Evolutionary conservation across 2,329 filamentous ascomycete species (phyloP).

Genomic region (Arthrinium phaeospermum): DNA sequence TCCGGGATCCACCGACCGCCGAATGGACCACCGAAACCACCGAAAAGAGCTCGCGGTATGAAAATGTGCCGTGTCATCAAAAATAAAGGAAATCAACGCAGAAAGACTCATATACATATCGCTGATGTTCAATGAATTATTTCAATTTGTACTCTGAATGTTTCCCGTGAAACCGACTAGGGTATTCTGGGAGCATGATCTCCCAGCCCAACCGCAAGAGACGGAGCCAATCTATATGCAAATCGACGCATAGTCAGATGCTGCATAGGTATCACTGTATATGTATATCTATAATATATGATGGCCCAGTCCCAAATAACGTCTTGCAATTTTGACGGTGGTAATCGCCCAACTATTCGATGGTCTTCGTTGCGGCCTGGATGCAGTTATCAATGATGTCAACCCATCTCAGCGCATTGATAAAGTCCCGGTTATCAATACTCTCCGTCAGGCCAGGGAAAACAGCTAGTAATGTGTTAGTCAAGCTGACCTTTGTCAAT

Average conservation of each 20-base stretch:
- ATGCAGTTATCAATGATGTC: constrained; percentile 62
- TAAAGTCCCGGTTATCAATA: constrained; percentile 64
- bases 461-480: constrained; percentile 49
- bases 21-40: constrained; percentile 10
- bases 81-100: too few species aligned
- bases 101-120: neutral
- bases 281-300: neutral
- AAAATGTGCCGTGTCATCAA: neutral
- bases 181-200: neutral
- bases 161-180: neutral
- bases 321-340: neutral
- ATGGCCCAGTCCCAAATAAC: neutral
- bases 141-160: neutral
- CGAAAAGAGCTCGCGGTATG: neutral
- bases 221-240: neutral
- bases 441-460: constrained; percentile 68
- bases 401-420: constrained; percentile 64
- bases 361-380: constrained; percentile 49
- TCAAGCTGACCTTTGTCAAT: constrained; percentile 27
- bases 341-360: constrained; percentile 25
- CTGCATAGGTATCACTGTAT: neutral
- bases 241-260: neutral
- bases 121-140: neutral
- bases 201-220: neutral
- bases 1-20: constrained; percentile 16